Conservation (phyloP, 2,329 filamentous ascomycete species). For the Penicillium sp. region DNA sequence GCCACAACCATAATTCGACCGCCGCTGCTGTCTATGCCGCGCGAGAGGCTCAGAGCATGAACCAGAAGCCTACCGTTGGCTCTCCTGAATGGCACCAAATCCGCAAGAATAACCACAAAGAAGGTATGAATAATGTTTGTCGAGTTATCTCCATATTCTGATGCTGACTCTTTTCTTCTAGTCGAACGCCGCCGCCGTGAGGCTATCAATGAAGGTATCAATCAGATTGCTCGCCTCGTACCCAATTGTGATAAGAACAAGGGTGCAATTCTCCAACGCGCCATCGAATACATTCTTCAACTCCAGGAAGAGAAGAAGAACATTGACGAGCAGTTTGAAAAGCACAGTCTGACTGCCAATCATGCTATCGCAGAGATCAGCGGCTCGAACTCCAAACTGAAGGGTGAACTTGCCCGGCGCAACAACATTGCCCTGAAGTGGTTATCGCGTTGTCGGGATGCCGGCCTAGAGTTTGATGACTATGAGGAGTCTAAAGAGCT, state of each 20-base stretch:
- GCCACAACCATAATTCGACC: slow-evolving; percentile 52
- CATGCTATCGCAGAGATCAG: slow-evolving; percentile 76
- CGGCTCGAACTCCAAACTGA: slow-evolving; percentile 90
- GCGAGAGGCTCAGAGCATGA: slow-evolving; percentile 52
- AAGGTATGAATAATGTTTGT: slow-evolving; percentile 64
- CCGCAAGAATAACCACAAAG: slow-evolving; percentile 97
- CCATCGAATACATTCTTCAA: slow-evolving; percentile 90
- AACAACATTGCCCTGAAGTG: slow-evolving; percentile 65
- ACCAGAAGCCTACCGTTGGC: slow-evolving; percentile 81
- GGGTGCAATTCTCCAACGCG: slow-evolving; percentile 88
- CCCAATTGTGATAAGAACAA: slow-evolving; percentile 99
- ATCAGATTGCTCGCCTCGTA: slow-evolving; percentile 95
- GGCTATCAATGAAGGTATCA: slow-evolving; percentile 98
- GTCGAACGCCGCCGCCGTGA: slow-evolving; percentile 95
- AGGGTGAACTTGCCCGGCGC: slow-evolving; percentile 80
- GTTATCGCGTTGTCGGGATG: slow-evolving; percentile 48
- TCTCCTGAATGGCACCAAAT: slow-evolving; percentile 98
- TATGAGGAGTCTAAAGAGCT: slow-evolving; percentile 47
- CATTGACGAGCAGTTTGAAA: slow-evolving; percentile 44
- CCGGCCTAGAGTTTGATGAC: slow-evolving; percentile 50
- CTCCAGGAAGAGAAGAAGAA: slow-evolving; percentile 54
- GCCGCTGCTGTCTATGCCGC: slow-evolving; percentile 58
- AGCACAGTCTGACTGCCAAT: slow-evolving; percentile 45
- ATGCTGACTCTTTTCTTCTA: slow-evolving; percentile 42
- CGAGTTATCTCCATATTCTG: neutral